Evolutionary conservation across 805 yeast genomes (phyloP).

Genomic region (Candida oleophila): DNA sequence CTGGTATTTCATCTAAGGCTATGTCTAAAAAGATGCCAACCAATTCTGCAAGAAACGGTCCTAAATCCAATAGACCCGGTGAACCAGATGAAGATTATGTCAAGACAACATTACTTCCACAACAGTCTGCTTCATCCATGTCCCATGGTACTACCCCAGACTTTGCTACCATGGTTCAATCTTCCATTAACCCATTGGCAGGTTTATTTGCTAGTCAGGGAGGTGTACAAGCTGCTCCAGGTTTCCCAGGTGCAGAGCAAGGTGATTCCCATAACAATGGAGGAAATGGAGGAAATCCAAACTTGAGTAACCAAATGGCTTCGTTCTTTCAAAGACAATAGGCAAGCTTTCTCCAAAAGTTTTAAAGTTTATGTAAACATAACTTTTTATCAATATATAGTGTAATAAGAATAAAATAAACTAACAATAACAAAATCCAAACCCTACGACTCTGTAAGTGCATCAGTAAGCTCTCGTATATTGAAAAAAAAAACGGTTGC

Average conservation of each 20-base stretch:
- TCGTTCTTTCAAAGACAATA: slow-evolving; percentile 30
- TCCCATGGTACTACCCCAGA: slow-evolving; percentile 39
- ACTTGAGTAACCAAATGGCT: slow-evolving; percentile 39
- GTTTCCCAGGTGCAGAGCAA: slow-evolving; percentile 14
- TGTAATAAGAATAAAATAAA: background rate
- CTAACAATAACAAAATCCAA: background rate
- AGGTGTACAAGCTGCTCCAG: slow-evolving; percentile 14
- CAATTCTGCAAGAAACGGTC: slow-evolving; percentile 81
- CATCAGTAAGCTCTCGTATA: background rate
- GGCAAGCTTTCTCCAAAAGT: background rate
- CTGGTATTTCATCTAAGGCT: slow-evolving; percentile 89
- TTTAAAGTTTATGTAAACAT: background rate
- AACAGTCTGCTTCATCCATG: slow-evolving; percentile 17
- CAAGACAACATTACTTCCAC: slow-evolving; percentile 30
- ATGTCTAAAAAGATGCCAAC: slow-evolving; percentile 92
- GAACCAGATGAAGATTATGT: slow-evolving; percentile 47
- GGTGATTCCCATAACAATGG: slow-evolving; percentile 8
- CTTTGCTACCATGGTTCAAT: slow-evolving; percentile 31
- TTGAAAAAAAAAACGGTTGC: background rate
- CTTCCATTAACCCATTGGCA: slow-evolving; percentile 45
- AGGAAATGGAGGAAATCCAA: slow-evolving; percentile 20
- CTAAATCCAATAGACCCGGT: slow-evolving; percentile 70
- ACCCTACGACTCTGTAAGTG: background rate
- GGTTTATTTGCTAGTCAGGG: slow-evolving; percentile 39
- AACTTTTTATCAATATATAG: background rate